These are phyloP conservation scores for Ustilago bromivora DNA, from an alignment of 1,284 basidiomycete species.

Conservation along the genomic window DNA sequence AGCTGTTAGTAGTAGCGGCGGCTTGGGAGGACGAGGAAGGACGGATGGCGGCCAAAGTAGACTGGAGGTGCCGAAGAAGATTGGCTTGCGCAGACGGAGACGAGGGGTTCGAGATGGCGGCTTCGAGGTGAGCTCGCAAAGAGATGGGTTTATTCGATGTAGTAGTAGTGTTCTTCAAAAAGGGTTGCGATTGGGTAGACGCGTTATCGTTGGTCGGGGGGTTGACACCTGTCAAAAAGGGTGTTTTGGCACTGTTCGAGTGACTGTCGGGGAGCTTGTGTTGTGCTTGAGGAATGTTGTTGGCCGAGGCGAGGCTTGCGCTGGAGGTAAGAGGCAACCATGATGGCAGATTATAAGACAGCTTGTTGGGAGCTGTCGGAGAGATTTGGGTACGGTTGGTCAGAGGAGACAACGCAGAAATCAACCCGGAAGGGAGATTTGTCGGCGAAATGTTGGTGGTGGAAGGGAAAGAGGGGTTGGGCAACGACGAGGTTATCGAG, in stretches of 20 bases:
- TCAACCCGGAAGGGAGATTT: constrained; percentile 54
- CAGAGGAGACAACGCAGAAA: constrained; percentile 55
- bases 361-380: constrained; percentile 48
- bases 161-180: constrained; percentile 37
- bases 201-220: constrained; percentile 53
- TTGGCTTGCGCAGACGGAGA: constrained; percentile 52
- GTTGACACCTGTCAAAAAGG: constrained; percentile 54
- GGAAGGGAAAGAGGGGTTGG: constrained; percentile 34
- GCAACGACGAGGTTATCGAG: constrained; percentile 45
- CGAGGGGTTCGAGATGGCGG: constrained; percentile 54
- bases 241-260: constrained; percentile 26
- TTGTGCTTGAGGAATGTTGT: constrained; percentile 30
- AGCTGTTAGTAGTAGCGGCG: constrained; percentile 15
- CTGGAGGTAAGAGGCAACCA: constrained; percentile 48
- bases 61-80: constrained; percentile 41
- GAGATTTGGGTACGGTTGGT: constrained; percentile 34
- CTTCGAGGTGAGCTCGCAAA: constrained; percentile 48
- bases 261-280: constrained; percentile 30
- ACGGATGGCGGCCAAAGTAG: constrained; percentile 47
- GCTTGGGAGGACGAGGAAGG: constrained; percentile 28
- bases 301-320: constrained; percentile 49
- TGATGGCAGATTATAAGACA: constrained; percentile 48
- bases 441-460: constrained; percentile 29
- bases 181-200: constrained; percentile 10
- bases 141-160: constrained; percentile 20